These are phyloP conservation scores for Colletotrichum camelliae DNA, from an alignment of 2,329 filamentous ascomycete species.

Conservation along the genomic window DNA sequence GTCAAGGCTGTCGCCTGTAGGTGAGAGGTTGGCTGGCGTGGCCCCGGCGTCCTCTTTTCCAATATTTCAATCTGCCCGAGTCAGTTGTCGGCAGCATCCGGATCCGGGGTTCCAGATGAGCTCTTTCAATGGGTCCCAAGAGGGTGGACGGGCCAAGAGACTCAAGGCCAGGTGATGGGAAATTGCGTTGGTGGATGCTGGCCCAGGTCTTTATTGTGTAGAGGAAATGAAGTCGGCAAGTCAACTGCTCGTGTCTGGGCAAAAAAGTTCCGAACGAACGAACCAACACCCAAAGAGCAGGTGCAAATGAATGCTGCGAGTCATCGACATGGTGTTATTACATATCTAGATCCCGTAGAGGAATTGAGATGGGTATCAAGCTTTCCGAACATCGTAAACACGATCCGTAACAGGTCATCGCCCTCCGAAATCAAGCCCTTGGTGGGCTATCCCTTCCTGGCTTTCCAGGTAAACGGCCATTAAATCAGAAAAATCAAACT, in stretches of 20 bases:
- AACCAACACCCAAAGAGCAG: background rate
- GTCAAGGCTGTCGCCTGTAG: background rate
- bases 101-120: background rate
- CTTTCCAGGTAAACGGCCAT: background rate
- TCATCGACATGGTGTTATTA: slow-evolving; percentile 7
- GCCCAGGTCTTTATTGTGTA: background rate
- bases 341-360: background rate
- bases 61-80: slow-evolving; percentile 17
- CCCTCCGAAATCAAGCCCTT: background rate
- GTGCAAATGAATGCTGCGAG: background rate
- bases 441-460: background rate
- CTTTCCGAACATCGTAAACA: slow-evolving; percentile 14
- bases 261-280: background rate
- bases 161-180: background rate
- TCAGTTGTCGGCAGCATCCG: background rate
- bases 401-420: background rate
- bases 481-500: background rate
- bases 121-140: background rate
- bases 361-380: slow-evolving; percentile 20
- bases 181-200: background rate
- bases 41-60: background rate
- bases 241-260: background rate
- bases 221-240: background rate
- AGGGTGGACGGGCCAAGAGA: background rate
- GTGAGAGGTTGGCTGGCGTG: background rate